Conservation (phyloP, 202 grass and related monocot species). For the Panicum hallii region DNA sequence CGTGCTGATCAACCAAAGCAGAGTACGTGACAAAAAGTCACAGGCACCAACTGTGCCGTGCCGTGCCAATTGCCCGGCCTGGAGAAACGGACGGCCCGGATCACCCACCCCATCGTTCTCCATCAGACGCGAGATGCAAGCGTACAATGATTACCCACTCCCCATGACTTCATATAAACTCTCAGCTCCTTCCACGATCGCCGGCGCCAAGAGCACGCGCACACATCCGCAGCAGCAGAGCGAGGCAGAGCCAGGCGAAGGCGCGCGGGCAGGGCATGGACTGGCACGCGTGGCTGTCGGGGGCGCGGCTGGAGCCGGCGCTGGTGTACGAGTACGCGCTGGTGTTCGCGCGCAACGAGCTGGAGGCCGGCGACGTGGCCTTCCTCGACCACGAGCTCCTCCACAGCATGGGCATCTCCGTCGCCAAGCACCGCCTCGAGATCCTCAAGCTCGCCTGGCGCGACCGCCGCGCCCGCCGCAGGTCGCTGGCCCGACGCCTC, state of each 20-base stretch:
- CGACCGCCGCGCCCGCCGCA: neutral
- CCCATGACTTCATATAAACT: conserved; percentile 10
- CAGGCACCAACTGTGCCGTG: conserved; percentile 30
- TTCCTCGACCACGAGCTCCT: conserved; percentile 93
- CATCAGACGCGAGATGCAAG: neutral
- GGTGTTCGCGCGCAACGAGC: conserved; percentile 82
- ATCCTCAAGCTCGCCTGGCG: conserved; percentile 76
- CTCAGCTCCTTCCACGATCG: neutral
- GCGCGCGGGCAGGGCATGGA: conserved; percentile 50
- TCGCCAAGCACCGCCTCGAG: conserved; percentile 94
- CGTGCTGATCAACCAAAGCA: neutral
- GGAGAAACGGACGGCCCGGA: neutral
- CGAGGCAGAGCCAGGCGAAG: neutral
- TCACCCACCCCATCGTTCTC: neutral
- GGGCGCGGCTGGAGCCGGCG: conserved; percentile 56
- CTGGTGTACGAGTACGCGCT: conserved; percentile 74
- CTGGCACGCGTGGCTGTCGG: conserved; percentile 90
- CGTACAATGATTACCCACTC: neutral
- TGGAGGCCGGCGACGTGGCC: conserved; percentile 73
- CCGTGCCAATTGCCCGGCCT: conserved; percentile 8
- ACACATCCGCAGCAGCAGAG: neutral
- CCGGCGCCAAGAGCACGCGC: neutral
- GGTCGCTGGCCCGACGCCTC: conserved; percentile 1
- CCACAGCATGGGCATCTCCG: conserved; percentile 86
- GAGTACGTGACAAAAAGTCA: conserved; percentile 51